Base-by-base conservation (phyloP, 768 basidiomycete species). In the Mycena epipterygia region DNA sequence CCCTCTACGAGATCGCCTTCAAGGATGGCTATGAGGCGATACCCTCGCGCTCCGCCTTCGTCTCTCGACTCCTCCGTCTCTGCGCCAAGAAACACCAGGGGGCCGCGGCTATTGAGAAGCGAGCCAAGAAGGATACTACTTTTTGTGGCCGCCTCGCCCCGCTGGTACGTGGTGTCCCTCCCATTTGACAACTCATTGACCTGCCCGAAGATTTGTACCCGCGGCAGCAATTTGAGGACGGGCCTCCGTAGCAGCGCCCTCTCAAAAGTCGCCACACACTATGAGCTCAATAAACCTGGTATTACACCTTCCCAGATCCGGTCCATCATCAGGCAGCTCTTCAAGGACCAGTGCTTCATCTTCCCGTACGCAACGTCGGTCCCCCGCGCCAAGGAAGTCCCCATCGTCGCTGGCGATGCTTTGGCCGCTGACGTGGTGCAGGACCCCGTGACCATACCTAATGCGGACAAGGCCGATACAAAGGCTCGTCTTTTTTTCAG, bases 251-350 rank as follows among this genome's bases (percentile, higher is more conserved):
- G 21, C 5, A 33, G 37, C 37, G 52, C 52, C 0, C 12, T 27
- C 5, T 64, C 63, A 5, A 53, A 42, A 7, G 63, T 64, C 9
- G 63, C 63, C 8, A 55, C 52, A 2, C 63, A 55, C 16, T 64
- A 64, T 41, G 63, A 53, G 30, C 42, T 64, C 52, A 64, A 55
- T 12, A 53, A 55, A 25, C 37, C 63, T 0, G 63, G 63, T 9
- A 44, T 12, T 32, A 64, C n/a, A n/a, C n/a, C 49, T 25, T 32
- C 25, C 27, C 37, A 55, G 23, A n/a, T 64, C 52, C 35, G 51
- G 21, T 21, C 27, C 3, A 44, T 64, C 5, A 25, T 55, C 8
- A 53, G 44, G 30, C 51, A 42, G 21, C 63, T 64, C 29, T 27
- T 55, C 19, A 11, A 12, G 0, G 25, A 64, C 21, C 63, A 64